These are phyloP conservation scores for Macrophomina pseudophaseolina DNA, from an alignment of 2,329 filamentous ascomycete genomes.

Conservation along the genomic window DNA sequence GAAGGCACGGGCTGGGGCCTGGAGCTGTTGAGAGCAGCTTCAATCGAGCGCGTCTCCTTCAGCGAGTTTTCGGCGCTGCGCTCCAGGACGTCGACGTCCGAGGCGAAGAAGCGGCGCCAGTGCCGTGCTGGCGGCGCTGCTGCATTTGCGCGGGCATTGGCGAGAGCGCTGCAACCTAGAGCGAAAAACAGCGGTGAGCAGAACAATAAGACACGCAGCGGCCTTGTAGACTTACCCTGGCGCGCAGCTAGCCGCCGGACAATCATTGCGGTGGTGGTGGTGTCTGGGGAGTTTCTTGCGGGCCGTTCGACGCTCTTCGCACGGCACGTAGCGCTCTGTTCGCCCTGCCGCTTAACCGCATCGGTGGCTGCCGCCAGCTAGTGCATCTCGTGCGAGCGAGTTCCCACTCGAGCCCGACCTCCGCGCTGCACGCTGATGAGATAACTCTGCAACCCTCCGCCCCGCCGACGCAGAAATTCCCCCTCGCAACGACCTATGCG, in stretches of 20 bases:
- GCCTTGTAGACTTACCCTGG: constrained; percentile 39
- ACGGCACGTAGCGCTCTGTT: neutral
- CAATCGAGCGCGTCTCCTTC: constrained; percentile 39
- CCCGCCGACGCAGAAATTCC: constrained; percentile 18
- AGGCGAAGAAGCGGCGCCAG: constrained; percentile 39
- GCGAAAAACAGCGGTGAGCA: constrained; percentile 20
- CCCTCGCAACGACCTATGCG: constrained; percentile 10
- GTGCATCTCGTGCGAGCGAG: constrained; percentile 7
- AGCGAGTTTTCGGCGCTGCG: constrained; percentile 38
- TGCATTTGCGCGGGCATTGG: constrained; percentile 29
- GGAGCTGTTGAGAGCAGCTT: constrained; percentile 41
- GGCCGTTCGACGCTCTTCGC: constrained; percentile 12
- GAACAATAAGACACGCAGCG: constrained; percentile 1
- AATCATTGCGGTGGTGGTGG: constrained; percentile 43
- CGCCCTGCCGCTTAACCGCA: neutral
- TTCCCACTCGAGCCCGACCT: constrained; percentile 15
- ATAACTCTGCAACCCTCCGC: constrained; percentile 26
- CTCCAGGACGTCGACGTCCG: constrained; percentile 40
- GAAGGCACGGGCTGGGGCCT: constrained; percentile 30
- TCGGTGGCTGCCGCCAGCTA: neutral
- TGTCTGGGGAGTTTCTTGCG: neutral
- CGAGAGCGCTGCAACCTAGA: constrained; percentile 43
- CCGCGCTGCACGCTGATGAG: constrained; percentile 25
- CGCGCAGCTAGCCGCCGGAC: constrained; percentile 48
- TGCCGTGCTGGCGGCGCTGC: constrained; percentile 28